These are phyloP conservation scores for Knoxdaviesia capensis DNA, from an alignment of 2,329 filamentous ascomycete genomes.

Conservation along the genomic window DNA sequence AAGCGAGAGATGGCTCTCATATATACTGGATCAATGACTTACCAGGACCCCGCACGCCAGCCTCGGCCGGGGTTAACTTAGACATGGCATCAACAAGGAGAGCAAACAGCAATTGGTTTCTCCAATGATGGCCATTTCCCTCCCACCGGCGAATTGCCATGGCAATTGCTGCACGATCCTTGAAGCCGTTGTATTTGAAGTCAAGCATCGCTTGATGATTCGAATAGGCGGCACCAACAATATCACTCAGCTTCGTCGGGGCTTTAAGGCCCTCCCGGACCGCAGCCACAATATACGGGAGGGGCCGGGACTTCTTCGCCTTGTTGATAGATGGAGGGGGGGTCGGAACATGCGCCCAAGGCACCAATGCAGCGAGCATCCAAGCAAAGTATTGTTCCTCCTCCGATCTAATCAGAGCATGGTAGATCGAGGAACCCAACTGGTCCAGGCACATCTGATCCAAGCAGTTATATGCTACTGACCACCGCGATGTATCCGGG, in stretches of 20 bases:
- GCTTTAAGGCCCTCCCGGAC: slow-evolving; percentile 62
- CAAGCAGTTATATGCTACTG: slow-evolving; percentile 42
- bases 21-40: slow-evolving; percentile 8
- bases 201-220: slow-evolving; percentile 42
- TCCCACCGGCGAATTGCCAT: slow-evolving; percentile 62
- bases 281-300: slow-evolving; percentile 33
- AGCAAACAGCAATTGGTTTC: slow-evolving; percentile 47
- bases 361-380: slow-evolving; percentile 54
- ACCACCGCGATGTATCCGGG: slow-evolving; percentile 42
- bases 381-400: slow-evolving; percentile 56
- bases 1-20: background rate
- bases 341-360: slow-evolving; percentile 39
- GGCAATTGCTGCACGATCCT: slow-evolving; percentile 43
- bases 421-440: slow-evolving; percentile 25
- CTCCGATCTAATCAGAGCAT: slow-evolving; percentile 36
- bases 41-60: slow-evolving; percentile 14
- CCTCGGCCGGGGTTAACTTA: slow-evolving; percentile 12
- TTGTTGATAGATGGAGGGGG: slow-evolving; percentile 25
- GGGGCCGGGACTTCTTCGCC: slow-evolving; percentile 20
- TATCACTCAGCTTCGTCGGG: slow-evolving; percentile 52
- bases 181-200: slow-evolving; percentile 32
- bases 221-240: slow-evolving; percentile 44
- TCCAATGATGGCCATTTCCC: slow-evolving; percentile 40
- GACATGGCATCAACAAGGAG: slow-evolving; percentile 42
- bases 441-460: slow-evolving; percentile 23